These are phyloP conservation scores for Vicia villosa DNA, from an alignment of 306 rosid genomes.

Conservation along the genomic window DNA sequence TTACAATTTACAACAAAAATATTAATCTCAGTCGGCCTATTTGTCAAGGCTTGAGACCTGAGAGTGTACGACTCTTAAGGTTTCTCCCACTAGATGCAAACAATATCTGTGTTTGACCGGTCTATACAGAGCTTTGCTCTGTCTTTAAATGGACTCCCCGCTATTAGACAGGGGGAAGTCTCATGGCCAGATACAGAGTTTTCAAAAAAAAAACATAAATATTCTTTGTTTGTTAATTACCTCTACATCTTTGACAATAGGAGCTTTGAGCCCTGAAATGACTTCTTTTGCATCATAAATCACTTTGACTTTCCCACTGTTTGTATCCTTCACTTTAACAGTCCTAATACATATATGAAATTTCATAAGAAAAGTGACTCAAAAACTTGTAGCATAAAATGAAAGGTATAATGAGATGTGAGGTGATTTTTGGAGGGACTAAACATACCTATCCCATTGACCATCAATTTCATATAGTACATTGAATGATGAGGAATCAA, in stretches of 20 bases:
- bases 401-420: no score
- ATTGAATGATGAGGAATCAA: slow-evolving; percentile 47
- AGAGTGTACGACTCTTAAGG: no score
- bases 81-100: no score
- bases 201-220: neutral
- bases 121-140: no score
- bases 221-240: slow-evolving; percentile 39
- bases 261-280: slow-evolving; percentile 67
- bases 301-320: slow-evolving; percentile 51
- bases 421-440: no score
- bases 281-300: slow-evolving; percentile 75
- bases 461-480: slow-evolving; percentile 79
- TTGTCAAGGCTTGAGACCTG: no score
- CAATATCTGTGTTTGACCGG: no score
- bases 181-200: no score
- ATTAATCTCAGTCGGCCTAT: no score
- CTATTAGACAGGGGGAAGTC: no score
- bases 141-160: no score
- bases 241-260: slow-evolving; percentile 54
- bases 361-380: neutral
- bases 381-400: slow-evolving; percentile 5
- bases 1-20: neutral
- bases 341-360: slow-evolving; percentile 43
- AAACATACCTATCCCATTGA: slow-evolving; percentile 97
- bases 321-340: slow-evolving; percentile 55